phyloP scores from a whole-genome alignment of 2,329 filamentous ascomycete genomes.

The Ophiostoma quercus region DNA sequence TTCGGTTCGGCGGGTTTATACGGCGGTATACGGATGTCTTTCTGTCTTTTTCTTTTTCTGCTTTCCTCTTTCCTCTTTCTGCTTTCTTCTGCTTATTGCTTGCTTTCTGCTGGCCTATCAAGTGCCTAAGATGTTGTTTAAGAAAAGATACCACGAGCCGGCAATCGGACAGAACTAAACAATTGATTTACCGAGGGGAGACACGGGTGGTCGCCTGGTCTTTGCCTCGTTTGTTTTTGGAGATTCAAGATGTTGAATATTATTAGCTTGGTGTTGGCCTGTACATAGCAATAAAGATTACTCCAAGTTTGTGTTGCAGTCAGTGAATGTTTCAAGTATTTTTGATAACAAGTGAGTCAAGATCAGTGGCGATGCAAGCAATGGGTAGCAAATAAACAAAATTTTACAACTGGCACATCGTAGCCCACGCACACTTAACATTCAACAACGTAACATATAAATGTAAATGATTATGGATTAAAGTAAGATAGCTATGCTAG shows the following conservation, averaged over 20 bases:
- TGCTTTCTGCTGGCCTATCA: constrained; percentile 9
- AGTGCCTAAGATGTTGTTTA: constrained; percentile 5
- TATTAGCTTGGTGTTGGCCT: constrained; percentile 2
- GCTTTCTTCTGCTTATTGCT: background rate
- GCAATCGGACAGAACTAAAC: constrained; percentile 14
- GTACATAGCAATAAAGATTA: constrained; percentile 13
- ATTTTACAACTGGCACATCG: no score
- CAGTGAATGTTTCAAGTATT: no score
- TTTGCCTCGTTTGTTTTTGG: constrained; percentile 11
- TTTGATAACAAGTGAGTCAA: no score
- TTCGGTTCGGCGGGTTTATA: constrained; percentile 3
- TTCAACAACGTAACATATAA: no score
- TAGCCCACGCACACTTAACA: no score
- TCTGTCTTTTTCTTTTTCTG: background rate
- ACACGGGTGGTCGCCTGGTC: background rate
- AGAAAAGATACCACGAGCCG: constrained; percentile 16
- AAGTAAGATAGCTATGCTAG: background rate
- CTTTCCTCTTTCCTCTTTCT: no score
- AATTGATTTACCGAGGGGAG: constrained; percentile 13
- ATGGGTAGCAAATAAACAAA: no score
- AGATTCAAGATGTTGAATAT: background rate
- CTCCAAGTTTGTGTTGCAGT: background rate
- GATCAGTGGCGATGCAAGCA: no score
- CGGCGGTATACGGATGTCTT: background rate
- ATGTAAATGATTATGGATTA: background rate